phyloP scores from a whole-genome alignment of 257 asterid species.

The Jacaranda copaia region DNA sequence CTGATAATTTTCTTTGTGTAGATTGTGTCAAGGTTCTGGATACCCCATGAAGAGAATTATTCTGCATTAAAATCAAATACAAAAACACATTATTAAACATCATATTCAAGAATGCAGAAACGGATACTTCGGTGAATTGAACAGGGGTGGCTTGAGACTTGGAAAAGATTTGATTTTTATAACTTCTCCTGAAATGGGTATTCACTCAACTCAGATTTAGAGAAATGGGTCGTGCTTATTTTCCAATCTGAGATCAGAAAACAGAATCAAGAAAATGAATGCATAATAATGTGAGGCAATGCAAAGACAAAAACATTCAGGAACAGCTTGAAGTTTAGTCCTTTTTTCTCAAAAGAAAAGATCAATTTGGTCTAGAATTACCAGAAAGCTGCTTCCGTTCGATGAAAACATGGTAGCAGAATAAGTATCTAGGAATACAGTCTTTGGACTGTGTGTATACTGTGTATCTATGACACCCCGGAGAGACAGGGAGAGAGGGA shows the following conservation, averaged over 20 bases:
- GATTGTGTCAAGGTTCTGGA: constrained; percentile 56
- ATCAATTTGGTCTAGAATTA: constrained; percentile 38
- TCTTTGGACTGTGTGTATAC: constrained; percentile 2
- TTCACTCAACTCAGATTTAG: background rate
- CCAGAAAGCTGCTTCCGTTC: constrained; percentile 65
- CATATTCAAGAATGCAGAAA: constrained; percentile 16
- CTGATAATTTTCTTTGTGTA: constrained; percentile 43
- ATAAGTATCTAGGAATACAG: constrained; percentile 12
- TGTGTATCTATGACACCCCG: background rate
- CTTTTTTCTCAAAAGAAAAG: background rate
- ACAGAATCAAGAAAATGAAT: background rate
- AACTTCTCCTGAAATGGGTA: constrained; percentile 30
- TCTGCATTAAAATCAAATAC: constrained; percentile 47
- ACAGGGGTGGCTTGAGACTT: background rate
- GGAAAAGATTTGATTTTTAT: constrained; percentile 1
- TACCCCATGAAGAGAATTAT: constrained; percentile 63
- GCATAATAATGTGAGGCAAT: constrained; percentile 7
- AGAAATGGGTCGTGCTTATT: constrained; percentile 23
- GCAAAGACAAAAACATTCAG: constrained; percentile 25
- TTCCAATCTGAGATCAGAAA: constrained; percentile 37
- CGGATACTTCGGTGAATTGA: background rate
- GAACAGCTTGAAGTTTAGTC: constrained; percentile 9
- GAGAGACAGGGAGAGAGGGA: background rate
- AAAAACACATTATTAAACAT: constrained; percentile 5
- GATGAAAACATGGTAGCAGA: constrained; percentile 64